Conservation (phyloP, 129 eudicot species). For the Chrysanthemum makinoi region DNA sequence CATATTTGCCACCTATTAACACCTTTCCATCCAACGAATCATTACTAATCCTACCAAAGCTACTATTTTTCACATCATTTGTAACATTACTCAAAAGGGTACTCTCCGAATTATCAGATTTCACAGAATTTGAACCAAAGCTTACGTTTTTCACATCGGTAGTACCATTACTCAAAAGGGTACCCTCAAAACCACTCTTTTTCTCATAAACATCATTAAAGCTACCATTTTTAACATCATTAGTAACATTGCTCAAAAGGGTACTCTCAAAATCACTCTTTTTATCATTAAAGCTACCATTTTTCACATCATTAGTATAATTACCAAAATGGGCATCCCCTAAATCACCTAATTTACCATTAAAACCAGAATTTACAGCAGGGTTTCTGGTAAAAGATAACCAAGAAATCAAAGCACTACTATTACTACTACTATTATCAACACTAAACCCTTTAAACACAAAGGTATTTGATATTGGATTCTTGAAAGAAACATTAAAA, state of each 20-base stretch:
- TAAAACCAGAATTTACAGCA: conserved; percentile 26
- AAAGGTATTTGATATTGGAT: conserved; percentile 43
- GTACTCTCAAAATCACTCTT: conserved; percentile 24
- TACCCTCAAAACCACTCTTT: conserved; percentile 24
- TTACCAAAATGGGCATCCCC: conserved; percentile 42
- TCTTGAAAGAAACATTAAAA: conserved; percentile 48
- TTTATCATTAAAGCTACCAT: conserved; percentile 26
- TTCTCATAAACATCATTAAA: conserved; percentile 21
- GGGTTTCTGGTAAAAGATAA: conserved; percentile 41
- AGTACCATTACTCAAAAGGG: conserved; percentile 45
- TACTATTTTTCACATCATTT: conserved; percentile 26
- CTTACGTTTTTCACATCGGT: conserved; percentile 25
- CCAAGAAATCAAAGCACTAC: conserved; percentile 44
- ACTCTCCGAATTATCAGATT: conserved; percentile 17
- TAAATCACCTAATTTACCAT: conserved; percentile 21
- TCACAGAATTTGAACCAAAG: conserved; percentile 19
- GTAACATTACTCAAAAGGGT: conserved; percentile 45
- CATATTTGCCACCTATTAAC: conserved; percentile 24
- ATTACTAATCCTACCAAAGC: conserved; percentile 25
- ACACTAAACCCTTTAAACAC: conserved; percentile 42
- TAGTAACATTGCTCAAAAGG: conserved; percentile 42
- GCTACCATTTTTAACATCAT: conserved; percentile 16
- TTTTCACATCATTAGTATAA: conserved; percentile 23
- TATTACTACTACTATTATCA: conserved; percentile 31
- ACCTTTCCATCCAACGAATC: conserved; percentile 20